Base-by-base conservation (phyloP, 2,329 filamentous ascomycete genomes). In the Sclerotiophoma versabilis region DNA sequence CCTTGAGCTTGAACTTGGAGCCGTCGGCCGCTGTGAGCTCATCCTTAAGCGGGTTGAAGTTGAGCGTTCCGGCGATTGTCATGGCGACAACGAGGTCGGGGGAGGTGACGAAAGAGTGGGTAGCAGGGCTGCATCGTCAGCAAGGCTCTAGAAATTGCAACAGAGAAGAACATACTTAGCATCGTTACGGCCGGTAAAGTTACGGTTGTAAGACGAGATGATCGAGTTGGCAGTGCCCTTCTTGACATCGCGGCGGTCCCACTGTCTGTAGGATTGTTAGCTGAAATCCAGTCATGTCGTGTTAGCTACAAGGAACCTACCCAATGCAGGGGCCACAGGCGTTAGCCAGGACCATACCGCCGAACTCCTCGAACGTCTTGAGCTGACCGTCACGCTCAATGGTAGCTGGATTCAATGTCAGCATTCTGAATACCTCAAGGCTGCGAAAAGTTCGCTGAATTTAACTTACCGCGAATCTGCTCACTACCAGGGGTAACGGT, bases 131-230 rank as follows among this genome's bases (percentile, higher is more conserved):
- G 8, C 1, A 17, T 1, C 6, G 26, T 47, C 25, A 47, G 44
- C 12, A 11, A 10, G 5, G 7, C 1, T 43, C 15, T 5, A n/a
- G 7, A 8, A 4, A 14, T 27, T 4, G 15, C 4, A 11, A 7
- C 11, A 5, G 10, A 22, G 5, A 25, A 2, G 2, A 5, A 9
- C 39, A 22, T 43, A 43, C 39, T 96, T 98, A 65, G 91, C 92
- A 68, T 96, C 93, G 78, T 98, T 98, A 76, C 95, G 92, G 65
- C 93, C 93, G 58, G 93, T 98, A 83, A 99, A 98, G 87, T 99
- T 98, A 80, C 95, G 92, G 89, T 99, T 99, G 88, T 97, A 99
- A 23, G 95, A 98, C 39, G 93, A 97, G 76, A 99, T 83, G 77
- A 99, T 99, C 6, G 92, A 96, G 87, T 99, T 99, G 71, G 92